Conservation (phyloP, 768 basidiomycete genomes). For the Mycena filopes region DNA sequence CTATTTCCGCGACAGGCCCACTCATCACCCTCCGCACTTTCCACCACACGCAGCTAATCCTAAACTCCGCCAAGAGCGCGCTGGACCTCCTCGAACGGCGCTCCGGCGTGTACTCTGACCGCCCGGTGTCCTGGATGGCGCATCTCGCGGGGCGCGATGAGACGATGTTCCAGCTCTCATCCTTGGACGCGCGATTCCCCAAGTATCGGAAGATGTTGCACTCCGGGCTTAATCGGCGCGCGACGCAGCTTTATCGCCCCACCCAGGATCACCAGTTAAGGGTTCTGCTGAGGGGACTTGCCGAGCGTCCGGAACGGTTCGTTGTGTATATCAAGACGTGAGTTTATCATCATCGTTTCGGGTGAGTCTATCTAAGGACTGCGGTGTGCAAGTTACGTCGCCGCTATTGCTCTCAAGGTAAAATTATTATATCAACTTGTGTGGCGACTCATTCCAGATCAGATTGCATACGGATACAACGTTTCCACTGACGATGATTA, state of each 20-base stretch:
- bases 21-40: conserved; percentile 52
- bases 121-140: conserved; percentile 49
- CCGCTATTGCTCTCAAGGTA: conserved; percentile 8
- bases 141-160: conserved; percentile 43
- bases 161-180: conserved; percentile 46
- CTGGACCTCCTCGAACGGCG: conserved; percentile 60
- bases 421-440: background rate
- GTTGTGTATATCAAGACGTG: background rate
- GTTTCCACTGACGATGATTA: conserved; percentile 46
- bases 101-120: conserved; percentile 60
- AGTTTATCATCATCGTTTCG: conserved; percentile 24
- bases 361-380: conserved; percentile 35
- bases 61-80: conserved; percentile 56
- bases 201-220: conserved; percentile 50
- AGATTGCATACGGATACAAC: conserved; percentile 54
- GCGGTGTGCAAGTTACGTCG: conserved; percentile 36
- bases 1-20: conserved; percentile 41
- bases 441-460: conserved; percentile 43
- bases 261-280: conserved; percentile 44
- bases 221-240: conserved; percentile 48
- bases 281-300: conserved; percentile 43
- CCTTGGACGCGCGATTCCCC: conserved; percentile 46
- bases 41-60: conserved; percentile 53
- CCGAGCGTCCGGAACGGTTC: conserved; percentile 40
- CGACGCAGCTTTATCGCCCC: conserved; percentile 44